These are phyloP conservation scores for Fonsecaea nubica DNA, from an alignment of 2,329 filamentous ascomycete species.

Conservation along the genomic window DNA sequence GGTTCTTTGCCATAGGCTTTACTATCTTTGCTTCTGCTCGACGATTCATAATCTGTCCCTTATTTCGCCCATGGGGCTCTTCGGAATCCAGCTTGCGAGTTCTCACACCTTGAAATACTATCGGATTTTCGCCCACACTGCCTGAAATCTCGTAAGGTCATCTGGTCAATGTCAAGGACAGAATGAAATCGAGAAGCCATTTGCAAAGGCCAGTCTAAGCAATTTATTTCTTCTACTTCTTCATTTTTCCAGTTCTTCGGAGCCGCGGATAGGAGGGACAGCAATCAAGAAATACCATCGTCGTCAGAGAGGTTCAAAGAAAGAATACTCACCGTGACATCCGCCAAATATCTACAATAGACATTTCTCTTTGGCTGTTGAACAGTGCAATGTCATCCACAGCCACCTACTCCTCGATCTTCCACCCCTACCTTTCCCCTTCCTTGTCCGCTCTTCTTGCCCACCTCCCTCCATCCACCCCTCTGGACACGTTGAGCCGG, in stretches of 20 bases:
- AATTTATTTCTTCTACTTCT: background rate
- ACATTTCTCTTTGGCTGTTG: background rate
- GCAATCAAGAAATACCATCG: background rate
- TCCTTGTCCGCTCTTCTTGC: conserved; percentile 16
- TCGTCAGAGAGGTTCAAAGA: no score
- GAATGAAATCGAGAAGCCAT: background rate
- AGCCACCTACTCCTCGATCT: conserved; percentile 22
- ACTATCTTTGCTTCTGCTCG: background rate
- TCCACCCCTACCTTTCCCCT: conserved; percentile 24
- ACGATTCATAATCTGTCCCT: background rate
- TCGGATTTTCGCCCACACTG: background rate
- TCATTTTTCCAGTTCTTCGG: background rate
- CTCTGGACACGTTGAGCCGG: conserved; percentile 27
- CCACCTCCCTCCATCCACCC: conserved; percentile 18
- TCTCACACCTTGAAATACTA: background rate
- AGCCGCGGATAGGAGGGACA: background rate
- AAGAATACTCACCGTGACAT: no score
- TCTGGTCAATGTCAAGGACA: background rate
- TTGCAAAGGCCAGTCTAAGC: background rate
- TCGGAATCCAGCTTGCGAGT: background rate
- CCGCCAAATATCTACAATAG: background rate
- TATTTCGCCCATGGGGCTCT: background rate
- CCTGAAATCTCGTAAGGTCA: background rate
- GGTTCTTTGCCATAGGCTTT: background rate
- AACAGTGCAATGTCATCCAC: conserved; percentile 8